These are phyloP conservation scores for Raffaelea ambrosiae DNA, from an alignment of 2,329 filamentous ascomycete genomes.

Conservation along the genomic window DNA sequence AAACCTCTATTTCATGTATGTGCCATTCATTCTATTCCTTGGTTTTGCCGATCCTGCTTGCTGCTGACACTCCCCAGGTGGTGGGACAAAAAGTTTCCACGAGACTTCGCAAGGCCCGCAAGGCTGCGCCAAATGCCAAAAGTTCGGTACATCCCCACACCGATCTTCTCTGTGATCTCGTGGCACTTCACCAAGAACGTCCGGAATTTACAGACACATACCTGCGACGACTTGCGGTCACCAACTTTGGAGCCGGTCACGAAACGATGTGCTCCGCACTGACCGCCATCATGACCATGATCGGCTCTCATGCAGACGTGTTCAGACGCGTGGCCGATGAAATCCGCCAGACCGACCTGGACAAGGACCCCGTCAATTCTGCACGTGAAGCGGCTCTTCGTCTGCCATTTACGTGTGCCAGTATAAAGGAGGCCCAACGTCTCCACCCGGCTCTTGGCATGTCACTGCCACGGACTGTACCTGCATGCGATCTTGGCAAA, in stretches of 20 bases:
- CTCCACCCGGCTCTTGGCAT: constrained; percentile 43
- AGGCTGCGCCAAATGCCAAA: not conserved
- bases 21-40: too few relatives aligned
- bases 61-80: constrained; percentile 20
- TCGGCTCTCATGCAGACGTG: constrained; percentile 28
- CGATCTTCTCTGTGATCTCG: constrained; percentile 38
- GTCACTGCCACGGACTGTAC: constrained; percentile 38
- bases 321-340: constrained; percentile 23
- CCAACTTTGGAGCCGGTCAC: constrained; percentile 48
- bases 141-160: constrained; percentile 11
- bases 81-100: constrained; percentile 14
- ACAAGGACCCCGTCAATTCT: constrained; percentile 1
- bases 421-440: constrained; percentile 42
- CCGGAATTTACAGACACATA: constrained; percentile 39
- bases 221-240: constrained; percentile 42
- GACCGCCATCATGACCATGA: constrained; percentile 42
- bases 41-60: not conserved
- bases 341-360: constrained; percentile 13
- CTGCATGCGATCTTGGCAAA: constrained; percentile 22
- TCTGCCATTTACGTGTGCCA: constrained; percentile 31
- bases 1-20: constrained; percentile 41
- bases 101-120: not conserved
- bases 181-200: constrained; percentile 34
- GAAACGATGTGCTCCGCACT: constrained; percentile 46
- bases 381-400: constrained; percentile 16